Percentiles rank a stretch among this genome's conserved stretches.
These are phyloP conservation scores for Arxiozyma bovina DNA, from an alignment of 1,139 yeast genomes.

Conservation along the genomic window DNA sequence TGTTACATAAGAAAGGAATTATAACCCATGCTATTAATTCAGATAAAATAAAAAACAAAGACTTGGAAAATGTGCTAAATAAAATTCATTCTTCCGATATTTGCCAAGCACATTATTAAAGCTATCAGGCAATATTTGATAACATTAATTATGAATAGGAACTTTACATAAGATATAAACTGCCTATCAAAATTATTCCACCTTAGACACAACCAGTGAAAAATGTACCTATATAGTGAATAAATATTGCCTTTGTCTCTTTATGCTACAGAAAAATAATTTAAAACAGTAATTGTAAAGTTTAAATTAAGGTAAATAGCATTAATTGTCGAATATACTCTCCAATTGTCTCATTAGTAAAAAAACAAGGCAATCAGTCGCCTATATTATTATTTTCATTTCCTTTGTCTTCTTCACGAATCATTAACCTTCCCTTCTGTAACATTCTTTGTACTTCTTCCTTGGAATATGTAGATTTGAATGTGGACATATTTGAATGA, in stretches of 20 bases:
- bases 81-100: constrained; percentile 18
- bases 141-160: too few relatives aligned
- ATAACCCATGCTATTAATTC: constrained; percentile 40
- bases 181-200: too few relatives aligned
- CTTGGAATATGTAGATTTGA: constrained; percentile 43
- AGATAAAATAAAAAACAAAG: constrained; percentile 23
- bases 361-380: constrained; percentile 53
- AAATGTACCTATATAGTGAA: not conserved
- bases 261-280: constrained; percentile 30
- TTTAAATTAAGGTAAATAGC: constrained; percentile 13
- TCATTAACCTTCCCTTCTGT: constrained; percentile 44
- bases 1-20: constrained; percentile 38
- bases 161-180: not conserved
- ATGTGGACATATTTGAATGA: constrained; percentile 51
- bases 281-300: constrained; percentile 35
- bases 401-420: constrained; percentile 37
- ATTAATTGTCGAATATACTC: constrained; percentile 17
- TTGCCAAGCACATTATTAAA: constrained; percentile 1
- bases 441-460: constrained; percentile 40
- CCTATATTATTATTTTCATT: constrained; percentile 37
- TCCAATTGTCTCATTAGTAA: constrained; percentile 49
- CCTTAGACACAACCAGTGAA: not conserved
- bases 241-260: not conserved
- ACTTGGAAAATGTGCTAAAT: constrained; percentile 28
- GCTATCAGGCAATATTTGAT: not conserved